These are phyloP conservation scores for Discostella stelligeroides DNA, from an alignment of 108 stramenopile genomes.

Conservation along the genomic window DNA sequence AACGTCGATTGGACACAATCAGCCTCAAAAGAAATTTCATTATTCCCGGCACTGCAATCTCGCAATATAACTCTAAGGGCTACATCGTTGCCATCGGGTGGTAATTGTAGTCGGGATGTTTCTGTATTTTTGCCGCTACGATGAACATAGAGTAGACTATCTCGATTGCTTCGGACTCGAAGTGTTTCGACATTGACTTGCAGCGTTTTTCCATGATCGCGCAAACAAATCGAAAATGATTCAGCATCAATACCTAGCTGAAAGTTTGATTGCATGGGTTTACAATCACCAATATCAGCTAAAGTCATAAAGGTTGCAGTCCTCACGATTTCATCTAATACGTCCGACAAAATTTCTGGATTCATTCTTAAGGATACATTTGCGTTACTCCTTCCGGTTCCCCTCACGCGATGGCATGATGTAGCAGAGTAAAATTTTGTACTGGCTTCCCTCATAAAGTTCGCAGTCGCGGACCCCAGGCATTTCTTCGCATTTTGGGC, in stretches of 20 bases:
- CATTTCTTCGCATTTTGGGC: slow-evolving; percentile 54
- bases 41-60: background rate
- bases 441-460: slow-evolving; percentile 51
- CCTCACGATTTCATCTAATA: slow-evolving; percentile 22
- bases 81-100: background rate
- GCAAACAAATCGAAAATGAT: slow-evolving; percentile 16
- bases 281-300: slow-evolving; percentile 14
- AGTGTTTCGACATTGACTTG: slow-evolving; percentile 12
- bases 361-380: background rate
- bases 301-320: slow-evolving; percentile 20
- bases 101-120: background rate
- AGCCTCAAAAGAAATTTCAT: slow-evolving; percentile 28
- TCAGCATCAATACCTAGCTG: slow-evolving; percentile 10
- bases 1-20: slow-evolving; percentile 10
- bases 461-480: slow-evolving; percentile 51
- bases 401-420: background rate
- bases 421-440: slow-evolving; percentile 10
- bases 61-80: slow-evolving; percentile 9
- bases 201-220: slow-evolving; percentile 9
- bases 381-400: slow-evolving; percentile 5
- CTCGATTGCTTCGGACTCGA: slow-evolving; percentile 5
- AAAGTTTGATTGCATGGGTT: background rate
- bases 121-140: background rate
- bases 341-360: slow-evolving; percentile 15
- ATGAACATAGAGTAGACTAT: slow-evolving; percentile 20